These are phyloP conservation scores for Boletus sp. DNA, from an alignment of 1,284 basidiomycete genomes.

Conservation along the genomic window DNA sequence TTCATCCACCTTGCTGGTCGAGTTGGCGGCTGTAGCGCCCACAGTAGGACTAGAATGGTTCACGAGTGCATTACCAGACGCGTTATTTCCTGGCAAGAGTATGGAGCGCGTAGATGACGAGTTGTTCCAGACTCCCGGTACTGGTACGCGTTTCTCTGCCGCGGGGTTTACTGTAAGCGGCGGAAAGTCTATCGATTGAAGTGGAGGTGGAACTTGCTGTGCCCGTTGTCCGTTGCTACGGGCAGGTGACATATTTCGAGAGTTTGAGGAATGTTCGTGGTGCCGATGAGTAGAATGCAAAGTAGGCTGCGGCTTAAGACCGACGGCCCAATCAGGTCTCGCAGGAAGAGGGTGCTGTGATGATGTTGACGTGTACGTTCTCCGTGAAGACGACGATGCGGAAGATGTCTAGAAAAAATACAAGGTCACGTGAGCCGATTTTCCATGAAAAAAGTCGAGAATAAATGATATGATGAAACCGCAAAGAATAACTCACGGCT, in stretches of 20 bases:
- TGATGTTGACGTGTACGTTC: conserved; percentile 67
- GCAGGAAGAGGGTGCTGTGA: conserved; percentile 75
- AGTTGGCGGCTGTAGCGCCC: conserved; percentile 12
- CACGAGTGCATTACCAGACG: conserved; percentile 32
- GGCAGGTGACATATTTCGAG: conserved; percentile 42
- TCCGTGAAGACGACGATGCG: conserved; percentile 71
- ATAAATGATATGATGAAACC: conserved; percentile 8
- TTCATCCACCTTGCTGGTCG: conserved; percentile 41
- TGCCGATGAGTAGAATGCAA: conserved; percentile 49
- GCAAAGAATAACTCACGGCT: conserved; percentile 51
- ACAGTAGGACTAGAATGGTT: conserved; percentile 33
- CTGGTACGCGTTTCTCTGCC: conserved; percentile 49
- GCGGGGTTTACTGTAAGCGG: conserved; percentile 48
- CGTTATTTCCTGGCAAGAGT: conserved; percentile 39
- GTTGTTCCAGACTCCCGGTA: conserved; percentile 67
- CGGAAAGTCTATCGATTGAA: conserved; percentile 68
- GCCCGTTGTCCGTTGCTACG: conserved; percentile 33
- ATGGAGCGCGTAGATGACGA: conserved; percentile 50
- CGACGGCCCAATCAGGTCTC: conserved; percentile 81
- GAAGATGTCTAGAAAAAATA: conserved; percentile 54
- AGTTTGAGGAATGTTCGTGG: conserved; percentile 35
- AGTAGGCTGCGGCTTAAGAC: conserved; percentile 66
- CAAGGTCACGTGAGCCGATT: conserved; percentile 8
- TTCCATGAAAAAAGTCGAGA: background rate
- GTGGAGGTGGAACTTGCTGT: conserved; percentile 38